A percentile compares a stretch with the other conserved stretches of the same genome.
Evolutionary conservation across 2,329 filamentous ascomycete species (phyloP).

Genomic region (Colletotrichum zoysiae): DNA sequence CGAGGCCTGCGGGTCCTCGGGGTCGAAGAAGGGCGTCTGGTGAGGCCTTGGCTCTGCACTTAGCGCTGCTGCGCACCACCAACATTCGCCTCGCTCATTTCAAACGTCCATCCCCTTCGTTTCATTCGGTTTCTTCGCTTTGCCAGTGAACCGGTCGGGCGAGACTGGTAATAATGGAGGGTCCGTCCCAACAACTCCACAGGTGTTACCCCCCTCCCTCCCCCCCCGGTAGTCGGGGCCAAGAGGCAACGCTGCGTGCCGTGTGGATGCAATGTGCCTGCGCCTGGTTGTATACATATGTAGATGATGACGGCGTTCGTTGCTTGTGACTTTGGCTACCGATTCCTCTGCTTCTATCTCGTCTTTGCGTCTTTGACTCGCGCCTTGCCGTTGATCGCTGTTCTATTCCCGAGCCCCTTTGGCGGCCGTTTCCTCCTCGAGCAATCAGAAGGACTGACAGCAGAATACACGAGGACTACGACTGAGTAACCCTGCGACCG

Average conservation of each 20-base stretch:
- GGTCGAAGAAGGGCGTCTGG: constrained; percentile 9
- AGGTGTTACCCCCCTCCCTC: background rate
- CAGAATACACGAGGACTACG: background rate
- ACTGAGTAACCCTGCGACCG: background rate
- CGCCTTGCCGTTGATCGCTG: background rate
- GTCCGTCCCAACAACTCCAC: constrained; percentile 4
- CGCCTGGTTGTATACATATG: background rate
- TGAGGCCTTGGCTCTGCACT: constrained; percentile 29
- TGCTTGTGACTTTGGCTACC: background rate
- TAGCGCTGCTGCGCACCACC: constrained; percentile 25
- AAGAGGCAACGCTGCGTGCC: background rate
- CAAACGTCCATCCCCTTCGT: constrained; percentile 16
- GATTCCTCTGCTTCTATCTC: background rate
- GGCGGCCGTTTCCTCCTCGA: background rate
- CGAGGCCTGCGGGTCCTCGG: constrained; percentile 30
- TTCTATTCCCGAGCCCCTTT: background rate
- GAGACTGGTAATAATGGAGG: background rate
- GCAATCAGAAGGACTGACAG: background rate
- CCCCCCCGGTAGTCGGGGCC: background rate
- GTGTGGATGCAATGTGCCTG: background rate
- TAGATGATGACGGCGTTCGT: constrained; percentile 4
- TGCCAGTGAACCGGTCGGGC: constrained; percentile 6
- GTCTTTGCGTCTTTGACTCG: constrained; percentile 1
- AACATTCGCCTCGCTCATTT: background rate
- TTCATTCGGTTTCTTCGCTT: constrained; percentile 27